Evolutionary conservation across 1,139 yeast species (phyloP), one percentile per base, ranked within the genome.

Genomic region (Protomyces lactucae-debilis): DNA sequence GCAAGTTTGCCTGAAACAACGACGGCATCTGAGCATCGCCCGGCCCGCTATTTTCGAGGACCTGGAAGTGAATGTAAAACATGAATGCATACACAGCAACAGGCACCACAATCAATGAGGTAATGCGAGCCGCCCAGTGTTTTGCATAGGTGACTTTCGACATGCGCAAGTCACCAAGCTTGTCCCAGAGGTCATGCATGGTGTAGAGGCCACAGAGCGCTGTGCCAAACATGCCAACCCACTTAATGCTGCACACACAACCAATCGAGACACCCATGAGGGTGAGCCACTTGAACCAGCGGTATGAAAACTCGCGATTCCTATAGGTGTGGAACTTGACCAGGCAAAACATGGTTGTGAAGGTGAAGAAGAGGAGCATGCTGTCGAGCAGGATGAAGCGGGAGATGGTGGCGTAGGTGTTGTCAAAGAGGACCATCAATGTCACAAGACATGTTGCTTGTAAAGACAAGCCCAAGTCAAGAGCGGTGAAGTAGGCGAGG

Each of bases 11-110:
- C 78, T 93, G 99, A 83, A 93, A 93, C 69, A 95, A 80, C 0
- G 98, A 90, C 18, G 96, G 88, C 99, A 95, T 95, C 72, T 88
- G 88, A 59, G 97, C 95, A 75, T 93, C 98, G 69, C 99, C 99
- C 21, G 97, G 85, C 69, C 99, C 99, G 2, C 96, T 84, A 71
- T 84, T 85, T 72, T 82, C 85, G 65, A 93, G 80, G 39, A 92
- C 78, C 21, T 79, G 70, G 71, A 93, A 93, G 75, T 93, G 99
- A 57, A 88, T 78, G 75, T 86, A 88, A 79, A 93, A 93, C 70
- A 86, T 83, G 14, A 81, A 71, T 69, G 87, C 75, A 72, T 92
- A 93, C 23, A 93, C 82, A 39, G 81, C 53, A 56, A 83, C 73
- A 1, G 99, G 99, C n/a, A 91, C 76, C 0, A 87, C 55, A 45